Evolutionary conservation across 2,329 filamentous ascomycete genomes (phyloP), one percentile per base, ranked within the genome.

Genomic region (Colletotrichum lindemuthianum): DNA sequence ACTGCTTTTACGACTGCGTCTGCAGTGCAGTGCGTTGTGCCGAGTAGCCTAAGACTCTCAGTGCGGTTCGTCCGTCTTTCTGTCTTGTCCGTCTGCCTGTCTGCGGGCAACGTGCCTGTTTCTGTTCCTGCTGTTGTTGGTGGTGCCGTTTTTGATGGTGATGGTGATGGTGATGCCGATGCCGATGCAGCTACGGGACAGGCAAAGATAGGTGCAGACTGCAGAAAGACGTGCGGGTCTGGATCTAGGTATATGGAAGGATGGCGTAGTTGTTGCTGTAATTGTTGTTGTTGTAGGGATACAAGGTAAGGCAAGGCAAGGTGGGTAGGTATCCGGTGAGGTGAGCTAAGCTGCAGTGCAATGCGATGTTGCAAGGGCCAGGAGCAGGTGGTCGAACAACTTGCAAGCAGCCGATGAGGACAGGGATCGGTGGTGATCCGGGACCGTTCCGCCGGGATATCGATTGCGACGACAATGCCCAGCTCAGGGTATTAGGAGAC

Each of bases 391-490:
- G 49, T 37, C 32, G 63, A 64, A 64, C 37, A 16, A 43, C 48
- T 66, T 54, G 60, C 60, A 66, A 64, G 63, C 59, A 64, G 53
- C 63, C 63, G 60, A 40, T 13, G n/a, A 63, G 45, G 24, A 24
- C 60, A 66, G 44, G 60, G 60, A 64, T 59, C 39, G 39, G 63
- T 24, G 32, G 47, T 57, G 63, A 48, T 43, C 63, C 48, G 41
- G 47, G 33, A 65, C 63, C 59, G 41, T 34, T 63, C 41, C 16
- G 36, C 59, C 48, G 51, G 52, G 36, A 57, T 41, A 34, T 41
- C 32, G 63, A 45, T 52, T 63, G 41, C 40, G 59, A 63, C 15
- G 16, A 63, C 41, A 65, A 56, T 63, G 47, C 39, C 40, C 37
- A 40, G 57, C 49, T 65, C 16, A 15, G 33, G 36, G 11, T 34